A percentile compares a stretch with the other conserved stretches of the same genome.
These are phyloP conservation scores for Backusella westeae DNA, from an alignment of 192 early-diverging fungal species.

Conservation along the genomic window DNA sequence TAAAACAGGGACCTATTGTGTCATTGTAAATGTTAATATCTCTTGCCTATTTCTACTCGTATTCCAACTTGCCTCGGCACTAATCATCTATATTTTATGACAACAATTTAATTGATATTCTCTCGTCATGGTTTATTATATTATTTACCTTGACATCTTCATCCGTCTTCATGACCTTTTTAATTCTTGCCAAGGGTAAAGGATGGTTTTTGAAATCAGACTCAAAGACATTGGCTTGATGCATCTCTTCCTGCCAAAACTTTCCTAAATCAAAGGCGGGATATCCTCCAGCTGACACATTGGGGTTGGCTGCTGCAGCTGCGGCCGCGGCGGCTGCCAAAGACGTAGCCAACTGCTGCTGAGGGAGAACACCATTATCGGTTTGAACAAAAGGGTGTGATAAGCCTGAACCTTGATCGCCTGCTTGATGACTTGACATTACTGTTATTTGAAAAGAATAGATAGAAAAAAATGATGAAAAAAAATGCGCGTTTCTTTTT, in stretches of 20 bases:
- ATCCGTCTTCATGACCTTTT: constrained; percentile 98
- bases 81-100: constrained; percentile 48
- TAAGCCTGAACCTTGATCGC: neutral
- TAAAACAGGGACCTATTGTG: constrained; percentile 85
- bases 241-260: constrained; percentile 75
- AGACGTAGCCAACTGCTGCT: neutral
- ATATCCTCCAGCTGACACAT: constrained; percentile 15
- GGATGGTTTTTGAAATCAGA: constrained; percentile 90
- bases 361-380: neutral
- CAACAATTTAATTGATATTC: neutral
- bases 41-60: constrained; percentile 19
- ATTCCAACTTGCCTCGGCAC: constrained; percentile 43
- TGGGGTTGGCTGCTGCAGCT: neutral
- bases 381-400: neutral
- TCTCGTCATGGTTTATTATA: neutral
- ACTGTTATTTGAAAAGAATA: neutral
- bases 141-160: constrained; percentile 81
- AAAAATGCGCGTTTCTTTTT: neutral
- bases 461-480: neutral
- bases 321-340: constrained; percentile 6
- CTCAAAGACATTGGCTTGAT: constrained; percentile 59
- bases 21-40: no score
- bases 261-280: constrained; percentile 42
- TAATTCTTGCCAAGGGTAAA: constrained; percentile 93
- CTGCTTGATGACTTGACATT: constrained; percentile 7